Conservation (phyloP, 495 filamentous ascomycete genomes). For the Penicillium odoratum region DNA sequence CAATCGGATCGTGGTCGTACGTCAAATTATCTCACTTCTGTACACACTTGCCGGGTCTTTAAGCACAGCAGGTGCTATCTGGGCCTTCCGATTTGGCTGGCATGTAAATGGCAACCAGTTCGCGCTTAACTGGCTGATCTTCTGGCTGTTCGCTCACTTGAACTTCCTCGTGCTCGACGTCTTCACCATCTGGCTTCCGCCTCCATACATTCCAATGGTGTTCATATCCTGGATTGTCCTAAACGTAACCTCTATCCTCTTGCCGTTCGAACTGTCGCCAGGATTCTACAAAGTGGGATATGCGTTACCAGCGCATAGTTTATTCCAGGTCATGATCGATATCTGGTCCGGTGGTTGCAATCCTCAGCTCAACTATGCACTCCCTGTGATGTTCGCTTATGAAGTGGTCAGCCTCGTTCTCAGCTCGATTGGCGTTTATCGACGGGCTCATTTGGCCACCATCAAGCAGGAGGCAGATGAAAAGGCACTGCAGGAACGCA, state of each 20-base stretch:
- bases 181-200: conserved; percentile 45
- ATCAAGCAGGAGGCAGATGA: conserved; percentile 36
- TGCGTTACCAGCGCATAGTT: conserved; percentile 46
- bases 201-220: conserved; percentile 43
- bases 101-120: conserved; percentile 48
- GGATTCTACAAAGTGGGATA: conserved; percentile 51
- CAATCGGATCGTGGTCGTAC: conserved; percentile 43
- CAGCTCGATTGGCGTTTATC: conserved; percentile 40
- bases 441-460: conserved; percentile 37
- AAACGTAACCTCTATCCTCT: conserved; percentile 47
- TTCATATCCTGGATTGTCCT: conserved; percentile 50
- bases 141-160: conserved; percentile 54
- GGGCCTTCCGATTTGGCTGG: conserved; percentile 52
- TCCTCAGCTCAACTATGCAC: conserved; percentile 36
- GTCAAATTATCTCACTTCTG: conserved; percentile 34
- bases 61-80: conserved; percentile 47
- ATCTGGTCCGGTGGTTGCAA: conserved; percentile 54
- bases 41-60: conserved; percentile 51
- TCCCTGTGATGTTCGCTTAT: conserved; percentile 43
- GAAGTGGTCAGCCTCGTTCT: conserved; percentile 33
- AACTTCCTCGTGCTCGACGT: conserved; percentile 53
- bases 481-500: conserved; percentile 21
- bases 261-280: conserved; percentile 48
- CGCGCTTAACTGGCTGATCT: conserved; percentile 42
- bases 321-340: conserved; percentile 45